Base-by-base conservation (phyloP, 768 basidiomycete genomes). In the Rhodosporidiobolus odoratus region DNA sequence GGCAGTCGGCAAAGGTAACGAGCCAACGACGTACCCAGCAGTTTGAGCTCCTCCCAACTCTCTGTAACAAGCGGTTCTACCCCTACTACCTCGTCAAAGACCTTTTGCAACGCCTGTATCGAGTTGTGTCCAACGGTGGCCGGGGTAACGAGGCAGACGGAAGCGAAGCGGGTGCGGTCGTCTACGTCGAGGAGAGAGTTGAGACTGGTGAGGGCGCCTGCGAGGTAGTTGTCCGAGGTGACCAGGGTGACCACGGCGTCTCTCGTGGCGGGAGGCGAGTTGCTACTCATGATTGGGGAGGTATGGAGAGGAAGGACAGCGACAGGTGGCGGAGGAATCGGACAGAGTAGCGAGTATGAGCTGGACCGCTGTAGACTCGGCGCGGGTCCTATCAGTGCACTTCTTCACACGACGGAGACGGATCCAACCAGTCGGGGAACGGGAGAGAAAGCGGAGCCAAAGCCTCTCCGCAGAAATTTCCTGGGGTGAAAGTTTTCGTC, bases 101-200 rank as follows among this genome's bases (percentile, higher is more conserved):
- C 87, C 77, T 84, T 85, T 71, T 93, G 84, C 58, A 98, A 84
- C 61, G 86, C 84, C 77, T 87, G 90, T 71, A 93, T 87, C 62
- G 89, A 84, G 58, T 84, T 83, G 34, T 94, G 89, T 79, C 91
- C 88, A 79, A 98, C 87, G 0, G 90, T 88, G 78, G 96, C 92
- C 62, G 96, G 96, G 35, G 95, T 95, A 70, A 95, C 91, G 52
- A 99, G 82, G 81, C 92, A 96, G 70, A 93, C 87, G 21, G 89
- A 90, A 58, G 87, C 83, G 67, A 87, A 84, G 78, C 86, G 84
- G 62, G 87, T 15, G 27, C 48, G 60, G 45, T 47, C 37, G 77
- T 94, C 92, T 50, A 91, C 78, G 69, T 93, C 90, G 65, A 85
- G 85, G 75, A 99, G 84, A 23, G 95, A 90, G 63, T 89, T 90